phyloP scores from a whole-genome alignment of 352 stramenopile genomes.

The Phytophthora cryptogea region DNA sequence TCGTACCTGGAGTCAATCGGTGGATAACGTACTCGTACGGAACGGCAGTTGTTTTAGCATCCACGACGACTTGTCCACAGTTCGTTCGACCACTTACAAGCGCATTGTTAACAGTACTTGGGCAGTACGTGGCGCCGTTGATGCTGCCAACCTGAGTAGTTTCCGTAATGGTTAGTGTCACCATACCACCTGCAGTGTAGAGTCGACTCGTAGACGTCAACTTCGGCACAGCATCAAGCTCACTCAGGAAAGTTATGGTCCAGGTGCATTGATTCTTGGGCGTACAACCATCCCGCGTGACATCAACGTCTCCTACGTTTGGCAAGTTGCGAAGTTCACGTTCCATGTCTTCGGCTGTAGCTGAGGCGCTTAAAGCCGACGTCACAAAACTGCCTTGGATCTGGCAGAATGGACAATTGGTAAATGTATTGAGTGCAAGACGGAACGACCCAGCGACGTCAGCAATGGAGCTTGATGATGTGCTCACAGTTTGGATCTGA shows the following conservation, averaged over 20 bases:
- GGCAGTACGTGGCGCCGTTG: conserved; percentile 55
- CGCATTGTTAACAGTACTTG: conserved; percentile 27
- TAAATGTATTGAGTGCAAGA: conserved; percentile 84
- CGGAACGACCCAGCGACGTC: conserved; percentile 71
- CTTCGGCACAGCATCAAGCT: conserved; percentile 55
- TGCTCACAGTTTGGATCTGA: conserved; percentile 74
- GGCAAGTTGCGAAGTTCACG: conserved; percentile 91
- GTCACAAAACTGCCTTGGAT: conserved; percentile 68
- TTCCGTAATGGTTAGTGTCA: conserved; percentile 39
- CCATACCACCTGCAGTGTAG: conserved; percentile 41
- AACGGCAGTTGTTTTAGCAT: conserved; percentile 20
- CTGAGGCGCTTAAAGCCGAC: conserved; percentile 73
- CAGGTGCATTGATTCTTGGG: conserved; percentile 73
- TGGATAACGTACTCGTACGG: conserved; percentile 63
- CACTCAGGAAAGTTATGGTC: conserved; percentile 79
- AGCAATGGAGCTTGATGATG: conserved; percentile 33
- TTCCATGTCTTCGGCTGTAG: conserved; percentile 61
- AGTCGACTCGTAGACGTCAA: conserved; percentile 61
- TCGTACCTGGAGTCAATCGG: conserved; percentile 57
- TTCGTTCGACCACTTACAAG: conserved; percentile 32
- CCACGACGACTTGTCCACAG: conserved; percentile 37
- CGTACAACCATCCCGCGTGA: conserved; percentile 48
- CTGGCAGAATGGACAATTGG: conserved; percentile 72
- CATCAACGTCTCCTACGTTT: conserved; percentile 92
- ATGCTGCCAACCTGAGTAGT: conserved; percentile 43